phyloP scores from a whole-genome alignment of 345 rosid species.

The Eutrema yunnanense region DNA sequence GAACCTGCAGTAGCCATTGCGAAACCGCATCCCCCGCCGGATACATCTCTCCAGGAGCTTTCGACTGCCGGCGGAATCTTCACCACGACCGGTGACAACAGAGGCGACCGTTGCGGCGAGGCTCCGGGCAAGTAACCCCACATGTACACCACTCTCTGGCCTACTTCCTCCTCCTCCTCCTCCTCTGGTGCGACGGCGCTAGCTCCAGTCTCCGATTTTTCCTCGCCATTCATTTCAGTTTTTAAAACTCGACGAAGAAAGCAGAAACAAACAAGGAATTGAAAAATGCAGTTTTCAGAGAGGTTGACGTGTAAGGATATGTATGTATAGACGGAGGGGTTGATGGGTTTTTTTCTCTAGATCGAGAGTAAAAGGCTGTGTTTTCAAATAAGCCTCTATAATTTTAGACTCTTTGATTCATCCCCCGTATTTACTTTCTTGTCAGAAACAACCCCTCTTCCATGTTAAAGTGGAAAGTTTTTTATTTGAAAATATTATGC shows the following conservation, averaged over 20 bases:
- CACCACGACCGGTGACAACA: conserved; percentile 60
- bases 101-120: conserved; percentile 71
- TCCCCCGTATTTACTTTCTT: neutral
- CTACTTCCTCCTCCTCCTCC: conserved; percentile 27
- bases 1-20: conserved; percentile 93
- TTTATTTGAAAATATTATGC: too few species aligned
- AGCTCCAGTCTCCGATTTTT: conserved; percentile 30
- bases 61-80: conserved; percentile 32
- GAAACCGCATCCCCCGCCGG: conserved; percentile 95
- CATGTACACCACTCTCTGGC: conserved; percentile 49
- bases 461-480: too few species aligned
- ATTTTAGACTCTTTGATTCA: neutral
- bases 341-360: neutral
- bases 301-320: conserved; percentile 20
- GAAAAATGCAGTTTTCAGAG: neutral
- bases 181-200: conserved; percentile 12
- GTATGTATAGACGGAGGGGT: conserved; percentile 20
- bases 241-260: neutral
- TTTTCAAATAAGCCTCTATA: neutral
- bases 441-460: neutral
- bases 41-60: conserved; percentile 74
- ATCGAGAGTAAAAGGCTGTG: neutral
- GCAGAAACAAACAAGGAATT: neutral
- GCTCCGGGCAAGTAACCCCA: conserved; percentile 99
- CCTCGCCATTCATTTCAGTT: conserved; percentile 51